Evolutionary conservation across 306 rosid species (phyloP).

Genomic region (Pterocarpus santalinus): DNA sequence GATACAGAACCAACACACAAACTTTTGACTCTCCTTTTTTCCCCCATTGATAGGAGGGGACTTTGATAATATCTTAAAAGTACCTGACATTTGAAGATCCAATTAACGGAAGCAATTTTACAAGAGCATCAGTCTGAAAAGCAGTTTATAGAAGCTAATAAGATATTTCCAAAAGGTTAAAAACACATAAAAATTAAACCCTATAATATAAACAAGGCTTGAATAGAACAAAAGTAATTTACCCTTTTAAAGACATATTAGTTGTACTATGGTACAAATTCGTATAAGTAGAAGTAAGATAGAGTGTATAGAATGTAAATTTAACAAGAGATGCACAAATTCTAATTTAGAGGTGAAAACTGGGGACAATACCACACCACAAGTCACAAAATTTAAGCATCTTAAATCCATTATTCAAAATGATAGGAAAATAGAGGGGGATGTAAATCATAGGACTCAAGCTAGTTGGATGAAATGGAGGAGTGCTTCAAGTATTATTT

Average conservation of each 20-base stretch:
- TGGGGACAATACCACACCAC: too few relatives aligned
- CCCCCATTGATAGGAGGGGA: background rate
- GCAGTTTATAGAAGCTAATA: slow-evolving; percentile 44
- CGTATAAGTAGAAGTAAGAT: background rate
- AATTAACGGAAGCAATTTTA: slow-evolving; percentile 88
- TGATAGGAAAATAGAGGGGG: background rate
- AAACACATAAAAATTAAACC: slow-evolving; percentile 4
- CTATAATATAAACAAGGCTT: slow-evolving; percentile 12
- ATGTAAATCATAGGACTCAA: background rate
- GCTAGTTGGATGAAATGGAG: background rate
- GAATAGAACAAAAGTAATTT: slow-evolving; percentile 35
- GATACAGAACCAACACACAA: slow-evolving; percentile 19
- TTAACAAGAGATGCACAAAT: background rate
- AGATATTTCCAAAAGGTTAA: slow-evolving; percentile 32
- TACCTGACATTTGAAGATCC: slow-evolving; percentile 94
- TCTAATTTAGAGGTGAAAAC: background rate
- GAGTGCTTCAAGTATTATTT: background rate
- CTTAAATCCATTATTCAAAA: background rate
- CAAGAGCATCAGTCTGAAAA: slow-evolving; percentile 95
- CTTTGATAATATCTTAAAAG: slow-evolving; percentile 33
- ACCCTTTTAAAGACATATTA: slow-evolving; percentile 17
- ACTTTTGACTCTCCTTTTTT: background rate
- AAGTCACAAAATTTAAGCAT: background rate
- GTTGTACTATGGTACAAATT: background rate
- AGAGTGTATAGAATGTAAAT: background rate